Evolutionary conservation across 2,329 filamentous ascomycete genomes (phyloP), one percentile per base, ranked within the genome.

Genomic region (Fonsecaea nubica): DNA sequence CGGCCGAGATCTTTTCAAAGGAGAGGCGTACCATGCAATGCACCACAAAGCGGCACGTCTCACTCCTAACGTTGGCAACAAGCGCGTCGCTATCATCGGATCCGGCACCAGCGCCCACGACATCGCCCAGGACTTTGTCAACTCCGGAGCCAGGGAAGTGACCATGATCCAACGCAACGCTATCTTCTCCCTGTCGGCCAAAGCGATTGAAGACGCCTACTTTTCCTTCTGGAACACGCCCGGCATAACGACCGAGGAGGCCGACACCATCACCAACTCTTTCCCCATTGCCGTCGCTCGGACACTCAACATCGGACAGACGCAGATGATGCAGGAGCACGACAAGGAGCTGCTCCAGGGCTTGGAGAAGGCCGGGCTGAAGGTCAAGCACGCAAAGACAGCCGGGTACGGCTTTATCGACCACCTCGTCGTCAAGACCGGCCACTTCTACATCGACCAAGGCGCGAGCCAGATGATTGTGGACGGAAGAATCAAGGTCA

Each of bases 401-500:
- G 58, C 18, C 10, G 79, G 79, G 0, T 75, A 77, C 2, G 80
- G 81, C 3, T 78, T 83, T 63, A 72, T 75, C 8, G 75, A 77
- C 18, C 79, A 82, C 59, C 84, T 84, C 69, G 77, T 80, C 64
- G 80, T 80, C 13, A 76, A 79, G 9, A 82, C 82, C 8, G 86
- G 86, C 1, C 85, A 86, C 4, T 87, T 87, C 74, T 84, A 84
- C 72, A 80, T 85, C 65, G 82, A 85, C 67, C 80, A 83, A 13
- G 83, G 83, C 12, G 77, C 75, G 15, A 79, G 76, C 40, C 78
- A 83, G 73, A 78, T 87, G 21, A 85, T 88, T 64, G 80, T 82
- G 58, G 82, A 86, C 40, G 84, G 85, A 25, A 84, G 84, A 73
- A 86, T 91, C 74, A 86, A 86, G 70, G 79, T 91, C 32, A 86